Base-by-base conservation (phyloP, 2,329 filamentous ascomycete species). In the Lasiodiplodia hormozganensis region DNA sequence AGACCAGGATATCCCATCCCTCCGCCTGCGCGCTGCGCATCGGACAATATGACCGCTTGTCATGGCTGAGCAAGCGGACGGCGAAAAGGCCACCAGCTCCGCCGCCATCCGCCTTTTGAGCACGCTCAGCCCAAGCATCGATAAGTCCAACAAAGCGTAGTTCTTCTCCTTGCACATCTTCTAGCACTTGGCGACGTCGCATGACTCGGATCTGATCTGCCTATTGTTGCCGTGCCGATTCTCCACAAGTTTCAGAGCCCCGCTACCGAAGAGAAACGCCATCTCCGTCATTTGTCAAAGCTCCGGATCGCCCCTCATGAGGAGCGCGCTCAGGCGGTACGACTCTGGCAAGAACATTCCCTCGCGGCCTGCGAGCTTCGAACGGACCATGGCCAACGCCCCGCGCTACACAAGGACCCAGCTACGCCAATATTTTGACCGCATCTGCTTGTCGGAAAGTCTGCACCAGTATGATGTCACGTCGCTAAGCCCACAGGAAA, bases 391-490 rank as follows among this genome's bases (percentile, higher is more conserved):
- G 58, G 58, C 25, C 58, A 53, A 68, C 14, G 31, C 56, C 16
- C 47, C 65, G 21, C 65, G 68, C 2, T 76, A 73, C 72, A 70
- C 75, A 10, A 69, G 54, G 18, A 71, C 74, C 18, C 77, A 81
- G 69, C 68, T 79, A 36, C 68, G 69, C 1, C 68, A 73, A n/a
- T 81, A 81, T 65, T 77, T 79, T 34, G 74, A 76, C n/a, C 76
- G 77, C 36, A 73, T 81, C 36, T 71, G 73, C 51, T 62, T 81
- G 38, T 70, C 76, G 0, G 58, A 73, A 23, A 65, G 72, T 43
- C 69, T 74, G 51, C 75, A 73, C 28, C 71, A 69, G 10, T 76
- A 76, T 53, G 62, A 76, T 60, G 70, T 78, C 21, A 68, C 74
- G 38, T 51, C 36, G 1, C 64, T 77, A 60, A 67, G 49, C 8